These are phyloP conservation scores for Penicillium freii DNA, from an alignment of 2,329 filamentous ascomycete species.

Conservation along the genomic window DNA sequence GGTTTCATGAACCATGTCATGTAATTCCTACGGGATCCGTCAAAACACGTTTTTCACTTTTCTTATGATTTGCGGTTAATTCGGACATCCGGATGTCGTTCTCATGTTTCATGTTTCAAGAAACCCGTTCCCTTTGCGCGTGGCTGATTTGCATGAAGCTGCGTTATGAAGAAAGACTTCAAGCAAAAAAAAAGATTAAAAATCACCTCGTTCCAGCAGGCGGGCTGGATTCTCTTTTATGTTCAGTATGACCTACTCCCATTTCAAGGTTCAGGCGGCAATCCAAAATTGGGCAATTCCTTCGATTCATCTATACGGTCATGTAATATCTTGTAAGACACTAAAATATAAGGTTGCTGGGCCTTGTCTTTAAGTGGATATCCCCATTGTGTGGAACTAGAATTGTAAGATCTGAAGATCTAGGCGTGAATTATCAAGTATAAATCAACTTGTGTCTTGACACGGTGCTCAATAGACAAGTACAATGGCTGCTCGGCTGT, in stretches of 20 bases:
- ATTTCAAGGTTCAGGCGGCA: conserved; percentile 36
- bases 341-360: conserved; percentile 10
- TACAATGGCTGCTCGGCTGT: background rate
- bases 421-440: background rate
- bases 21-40: conserved; percentile 42
- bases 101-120: conserved; percentile 30
- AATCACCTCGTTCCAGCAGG: conserved; percentile 38
- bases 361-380: conserved; percentile 4
- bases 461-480: background rate
- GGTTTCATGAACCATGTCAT: conserved; percentile 39
- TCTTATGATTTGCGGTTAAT: conserved; percentile 35
- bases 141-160: conserved; percentile 37
- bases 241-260: conserved; percentile 38
- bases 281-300: conserved; percentile 31
- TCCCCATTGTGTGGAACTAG: conserved; percentile 1
- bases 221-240: conserved; percentile 35
- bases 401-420: background rate
- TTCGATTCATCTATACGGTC: conserved; percentile 6
- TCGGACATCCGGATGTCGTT: conserved; percentile 35
- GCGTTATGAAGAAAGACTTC: conserved; percentile 35
- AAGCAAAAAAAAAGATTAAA: conserved; percentile 36
- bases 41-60: conserved; percentile 28
- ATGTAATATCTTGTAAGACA: background rate
- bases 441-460: background rate
- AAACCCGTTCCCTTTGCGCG: conserved; percentile 27